Evolutionary conservation across 352 stramenopile genomes (phyloP).

Genomic region (Globisporangium paroecandrum): DNA sequence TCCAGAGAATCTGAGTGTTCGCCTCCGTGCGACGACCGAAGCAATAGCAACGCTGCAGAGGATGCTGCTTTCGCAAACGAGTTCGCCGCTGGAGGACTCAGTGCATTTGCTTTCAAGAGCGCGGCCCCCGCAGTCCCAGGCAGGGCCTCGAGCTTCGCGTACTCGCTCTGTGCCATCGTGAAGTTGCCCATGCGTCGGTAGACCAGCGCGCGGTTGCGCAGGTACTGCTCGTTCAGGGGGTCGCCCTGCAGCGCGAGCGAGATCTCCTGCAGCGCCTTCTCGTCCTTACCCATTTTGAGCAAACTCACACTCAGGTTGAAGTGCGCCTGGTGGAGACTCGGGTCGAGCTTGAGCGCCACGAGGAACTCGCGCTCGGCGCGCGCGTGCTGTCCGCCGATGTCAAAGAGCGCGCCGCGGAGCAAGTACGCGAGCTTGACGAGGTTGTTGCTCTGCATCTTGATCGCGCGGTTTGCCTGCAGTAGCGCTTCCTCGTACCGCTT

Average conservation of each 20-base stretch:
- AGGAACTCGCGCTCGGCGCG: slow-evolving; percentile 51
- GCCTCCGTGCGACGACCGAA: slow-evolving; percentile 4
- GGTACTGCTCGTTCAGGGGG: slow-evolving; percentile 40
- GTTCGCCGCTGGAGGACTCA: neutral
- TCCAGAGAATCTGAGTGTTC: neutral
- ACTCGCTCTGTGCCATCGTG: slow-evolving; percentile 44
- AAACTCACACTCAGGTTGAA: slow-evolving; percentile 57
- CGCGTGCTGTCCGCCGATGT: slow-evolving; percentile 39
- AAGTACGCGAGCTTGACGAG: slow-evolving; percentile 61
- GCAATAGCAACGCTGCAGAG: slow-evolving; percentile 6
- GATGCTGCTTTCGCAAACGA: slow-evolving; percentile 14
- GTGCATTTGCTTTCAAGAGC: slow-evolving; percentile 4
- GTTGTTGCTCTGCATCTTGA: slow-evolving; percentile 50
- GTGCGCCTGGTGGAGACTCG: slow-evolving; percentile 53
- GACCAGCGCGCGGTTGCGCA: slow-evolving; percentile 52
- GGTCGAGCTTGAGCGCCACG: slow-evolving; percentile 36
- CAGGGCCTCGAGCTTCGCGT: slow-evolving; percentile 36
- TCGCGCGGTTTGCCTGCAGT: slow-evolving; percentile 46
- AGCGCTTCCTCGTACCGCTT: slow-evolving; percentile 55
- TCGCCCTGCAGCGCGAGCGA: slow-evolving; percentile 37
- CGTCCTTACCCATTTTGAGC: slow-evolving; percentile 49
- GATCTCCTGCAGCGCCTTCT: slow-evolving; percentile 31
- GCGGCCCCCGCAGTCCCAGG: neutral
- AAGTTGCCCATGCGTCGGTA: slow-evolving; percentile 54
- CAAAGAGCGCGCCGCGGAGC: slow-evolving; percentile 54